Conservation (phyloP, 495 filamentous ascomycete genomes). For the Hypoxylon subgilvum region DNA sequence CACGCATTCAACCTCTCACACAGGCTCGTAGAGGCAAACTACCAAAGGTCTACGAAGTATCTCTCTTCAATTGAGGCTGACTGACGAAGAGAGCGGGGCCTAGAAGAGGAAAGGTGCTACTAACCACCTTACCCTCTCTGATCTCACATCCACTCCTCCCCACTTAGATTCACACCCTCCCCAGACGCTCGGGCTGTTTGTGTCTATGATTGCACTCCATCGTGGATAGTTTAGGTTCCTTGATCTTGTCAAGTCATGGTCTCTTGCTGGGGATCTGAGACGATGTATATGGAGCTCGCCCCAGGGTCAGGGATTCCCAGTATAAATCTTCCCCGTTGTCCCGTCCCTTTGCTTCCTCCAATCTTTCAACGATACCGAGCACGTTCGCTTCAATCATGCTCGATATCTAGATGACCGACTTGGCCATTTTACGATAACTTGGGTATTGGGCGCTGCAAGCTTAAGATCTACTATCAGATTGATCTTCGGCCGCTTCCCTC, state of each 20-base stretch:
- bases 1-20: slow-evolving; percentile 4
- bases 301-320: slow-evolving; percentile 9
- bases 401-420: slow-evolving; percentile 3
- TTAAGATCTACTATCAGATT: slow-evolving; percentile 16
- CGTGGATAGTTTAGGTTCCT: slow-evolving; percentile 26
- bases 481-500: slow-evolving; percentile 1
- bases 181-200: slow-evolving; percentile 35
- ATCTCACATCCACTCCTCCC: slow-evolving; percentile 28
- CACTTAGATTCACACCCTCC: slow-evolving; percentile 37
- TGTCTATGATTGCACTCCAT: slow-evolving; percentile 22
- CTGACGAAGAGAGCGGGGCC: slow-evolving; percentile 33
- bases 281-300: slow-evolving; percentile 14
- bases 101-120: slow-evolving; percentile 27
- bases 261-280: slow-evolving; percentile 19
- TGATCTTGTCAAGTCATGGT: slow-evolving; percentile 11
- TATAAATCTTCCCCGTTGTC: slow-evolving; percentile 32
- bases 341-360: slow-evolving; percentile 7
- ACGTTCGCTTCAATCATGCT: slow-evolving; percentile 7
- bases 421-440: slow-evolving; percentile 10
- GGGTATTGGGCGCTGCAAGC: slow-evolving; percentile 14
- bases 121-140: slow-evolving; percentile 17
- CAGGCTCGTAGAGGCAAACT: slow-evolving; percentile 26
- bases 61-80: slow-evolving; percentile 37
- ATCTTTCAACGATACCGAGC: slow-evolving; percentile 1
- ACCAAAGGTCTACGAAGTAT: slow-evolving; percentile 17